Conservation (phyloP, 257 asterid species). For the Gardenia jasminoides region DNA sequence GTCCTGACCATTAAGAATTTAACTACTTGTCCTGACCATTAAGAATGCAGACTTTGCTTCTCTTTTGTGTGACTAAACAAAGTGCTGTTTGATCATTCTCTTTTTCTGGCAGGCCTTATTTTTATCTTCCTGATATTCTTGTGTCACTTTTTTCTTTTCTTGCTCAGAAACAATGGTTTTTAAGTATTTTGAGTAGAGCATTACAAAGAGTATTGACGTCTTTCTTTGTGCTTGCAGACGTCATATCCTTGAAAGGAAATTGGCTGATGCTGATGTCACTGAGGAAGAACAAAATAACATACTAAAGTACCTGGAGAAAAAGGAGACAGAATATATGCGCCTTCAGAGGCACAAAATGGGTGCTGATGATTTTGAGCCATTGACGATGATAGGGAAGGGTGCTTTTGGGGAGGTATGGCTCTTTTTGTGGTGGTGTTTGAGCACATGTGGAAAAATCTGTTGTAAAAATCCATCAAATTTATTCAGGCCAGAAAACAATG, state of each 20-base stretch:
- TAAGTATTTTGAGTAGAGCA: neutral
- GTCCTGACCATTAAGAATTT: neutral
- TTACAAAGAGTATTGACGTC: neutral
- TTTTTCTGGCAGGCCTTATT: neutral
- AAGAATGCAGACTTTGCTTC: neutral
- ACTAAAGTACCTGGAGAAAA: constrained; percentile 77
- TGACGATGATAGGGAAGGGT: constrained; percentile 96
- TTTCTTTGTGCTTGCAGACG: constrained; percentile 52
- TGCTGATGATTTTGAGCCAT: constrained; percentile 91
- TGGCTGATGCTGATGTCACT: constrained; percentile 90
- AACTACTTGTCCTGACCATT: neutral
- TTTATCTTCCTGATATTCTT: neutral
- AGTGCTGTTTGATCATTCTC: neutral
- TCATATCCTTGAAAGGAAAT: constrained; percentile 75
- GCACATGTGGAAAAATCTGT: neutral
- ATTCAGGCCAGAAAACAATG: neutral
- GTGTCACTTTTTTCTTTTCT: neutral
- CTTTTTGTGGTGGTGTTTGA: neutral
- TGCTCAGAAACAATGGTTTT: neutral
- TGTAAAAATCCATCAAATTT: neutral
- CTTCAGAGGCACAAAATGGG: constrained; percentile 99
- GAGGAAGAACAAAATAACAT: constrained; percentile 88
- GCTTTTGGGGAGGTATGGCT: constrained; percentile 91
- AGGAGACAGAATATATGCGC: constrained; percentile 96
- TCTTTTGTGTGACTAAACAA: neutral